Base-by-base conservation (phyloP, 176 grass and related monocot genomes). In the Tuctoria greenei region DNA sequence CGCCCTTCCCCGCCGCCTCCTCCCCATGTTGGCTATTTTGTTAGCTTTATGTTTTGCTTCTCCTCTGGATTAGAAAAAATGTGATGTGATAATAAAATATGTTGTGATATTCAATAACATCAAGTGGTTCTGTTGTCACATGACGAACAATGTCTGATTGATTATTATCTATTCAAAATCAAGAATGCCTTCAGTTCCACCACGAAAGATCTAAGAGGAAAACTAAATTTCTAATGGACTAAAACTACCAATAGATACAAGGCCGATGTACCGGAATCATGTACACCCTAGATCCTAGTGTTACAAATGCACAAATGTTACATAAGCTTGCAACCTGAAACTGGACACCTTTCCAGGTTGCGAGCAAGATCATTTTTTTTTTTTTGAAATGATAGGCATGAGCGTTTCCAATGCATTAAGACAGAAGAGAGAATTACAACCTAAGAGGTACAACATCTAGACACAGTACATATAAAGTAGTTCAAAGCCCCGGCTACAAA, bases 241-340 rank as follows among this genome's bases (percentile, higher is more conserved):
- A n/a, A 85, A 58, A 44, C 61, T 74, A 73, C 37, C 67, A 43
- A 78, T 67, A 31, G 59, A 49, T 66, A 66, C 60, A 51, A 2
- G 4, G 69, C 61, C 52, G 44, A 74, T 58, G 50, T 67, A 67
- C 14, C 67, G 41, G 13, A 43, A 67, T 66, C 23, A 81, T 40
- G 25, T 61, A 34, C 59, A 47, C 2, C 80, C n/a, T n/a, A n/a
- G n/a, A 18, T 79, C 25, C 85, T 69, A 79, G 61, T 55, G 61
- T 67, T 61, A 79, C 58, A 37, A 67, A 74, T 68, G 69, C 79
- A 83, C 79, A 87, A 81, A 75, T 67, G 66, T 64, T 84, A 78
- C 73, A 86, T 17, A 46, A 75, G 62, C 40, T 12, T 69, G 63
- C 36, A 57, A 76, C 6, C 36, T 36, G 14, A 36, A 59, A 14